These are phyloP conservation scores for Fusarium sp. DNA, from an alignment of 2,329 filamentous ascomycete species.

Conservation along the genomic window DNA sequence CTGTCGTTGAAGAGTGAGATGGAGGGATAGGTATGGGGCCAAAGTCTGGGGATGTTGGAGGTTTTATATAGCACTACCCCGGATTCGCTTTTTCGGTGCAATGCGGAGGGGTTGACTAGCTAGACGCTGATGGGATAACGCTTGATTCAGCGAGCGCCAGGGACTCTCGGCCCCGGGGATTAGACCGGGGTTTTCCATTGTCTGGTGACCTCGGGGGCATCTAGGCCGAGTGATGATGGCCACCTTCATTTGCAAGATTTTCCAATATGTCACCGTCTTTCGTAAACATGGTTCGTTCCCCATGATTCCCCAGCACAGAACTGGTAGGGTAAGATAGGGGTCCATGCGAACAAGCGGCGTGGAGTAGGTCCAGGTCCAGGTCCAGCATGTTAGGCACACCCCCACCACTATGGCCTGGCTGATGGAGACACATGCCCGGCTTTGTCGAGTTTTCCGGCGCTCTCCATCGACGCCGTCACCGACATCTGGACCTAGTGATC, in stretches of 20 bases:
- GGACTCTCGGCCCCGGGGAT: neutral
- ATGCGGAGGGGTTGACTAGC: neutral
- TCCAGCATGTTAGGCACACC: neutral
- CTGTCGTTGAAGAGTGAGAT: neutral
- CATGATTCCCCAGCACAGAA: neutral
- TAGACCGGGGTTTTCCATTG: neutral
- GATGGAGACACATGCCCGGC: neutral
- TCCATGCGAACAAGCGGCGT: neutral
- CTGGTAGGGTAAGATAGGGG: neutral
- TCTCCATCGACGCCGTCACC: neutral
- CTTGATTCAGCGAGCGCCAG: neutral
- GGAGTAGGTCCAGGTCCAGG: neutral
- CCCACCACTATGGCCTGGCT: neutral
- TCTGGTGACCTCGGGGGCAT: constrained; percentile 7
- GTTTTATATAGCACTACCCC: constrained; percentile 13
- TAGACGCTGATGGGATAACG: neutral
- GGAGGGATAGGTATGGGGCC: neutral
- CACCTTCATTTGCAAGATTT: neutral
- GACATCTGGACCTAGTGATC: neutral
- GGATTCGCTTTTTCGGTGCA: neutral
- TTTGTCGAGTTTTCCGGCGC: neutral
- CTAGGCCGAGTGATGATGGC: constrained; percentile 10
- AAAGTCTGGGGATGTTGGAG: neutral
- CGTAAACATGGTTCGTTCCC: neutral
- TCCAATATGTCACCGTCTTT: neutral